Evolutionary conservation across 1,284 basidiomycete species (phyloP).

Genomic region (Vanrija sp.): DNA sequence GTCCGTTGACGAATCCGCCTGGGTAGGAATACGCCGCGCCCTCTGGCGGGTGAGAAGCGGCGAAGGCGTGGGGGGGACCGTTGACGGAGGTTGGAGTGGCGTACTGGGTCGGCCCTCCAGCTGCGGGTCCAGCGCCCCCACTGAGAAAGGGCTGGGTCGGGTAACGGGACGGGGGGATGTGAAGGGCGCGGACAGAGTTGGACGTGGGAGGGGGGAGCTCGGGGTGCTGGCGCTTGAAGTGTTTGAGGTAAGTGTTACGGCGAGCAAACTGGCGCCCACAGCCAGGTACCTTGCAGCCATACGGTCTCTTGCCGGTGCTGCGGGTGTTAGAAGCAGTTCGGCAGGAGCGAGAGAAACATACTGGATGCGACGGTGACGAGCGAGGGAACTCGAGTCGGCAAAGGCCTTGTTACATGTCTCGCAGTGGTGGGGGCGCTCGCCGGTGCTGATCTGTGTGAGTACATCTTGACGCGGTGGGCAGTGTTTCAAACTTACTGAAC

Average conservation of each 20-base stretch:
- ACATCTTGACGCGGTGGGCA: no score
- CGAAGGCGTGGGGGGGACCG: conserved; percentile 30
- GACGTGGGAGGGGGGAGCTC: conserved; percentile 33
- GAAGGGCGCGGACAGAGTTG: conserved; percentile 17
- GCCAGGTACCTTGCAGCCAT: conserved; percentile 32
- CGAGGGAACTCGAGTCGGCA: conserved; percentile 56
- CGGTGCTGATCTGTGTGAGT: conserved; percentile 46
- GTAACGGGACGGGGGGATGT: conserved; percentile 11
- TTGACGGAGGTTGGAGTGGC: conserved; percentile 15
- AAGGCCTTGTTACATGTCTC: conserved; percentile 54
- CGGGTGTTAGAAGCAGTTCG: no score
- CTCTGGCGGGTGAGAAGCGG: conserved; percentile 41
- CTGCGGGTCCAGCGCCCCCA: background rate
- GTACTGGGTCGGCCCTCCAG: conserved; percentile 17
- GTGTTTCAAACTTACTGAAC: conserved; percentile 45
- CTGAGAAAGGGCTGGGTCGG: conserved; percentile 12
- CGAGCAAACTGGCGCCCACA: conserved; percentile 41
- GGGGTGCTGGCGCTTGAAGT: conserved; percentile 41
- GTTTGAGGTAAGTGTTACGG: conserved; percentile 42
- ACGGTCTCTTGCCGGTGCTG: conserved; percentile 43
- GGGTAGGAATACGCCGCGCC: conserved; percentile 31
- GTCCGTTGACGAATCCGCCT: conserved; percentile 27
- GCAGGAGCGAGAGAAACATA: conserved; percentile 40
- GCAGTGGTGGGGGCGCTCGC: conserved; percentile 57
- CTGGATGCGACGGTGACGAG: conserved; percentile 56